These are phyloP conservation scores for Capniomyces stellatus DNA, from an alignment of 371 early-diverging fungal genomes.

Conservation along the genomic window DNA sequence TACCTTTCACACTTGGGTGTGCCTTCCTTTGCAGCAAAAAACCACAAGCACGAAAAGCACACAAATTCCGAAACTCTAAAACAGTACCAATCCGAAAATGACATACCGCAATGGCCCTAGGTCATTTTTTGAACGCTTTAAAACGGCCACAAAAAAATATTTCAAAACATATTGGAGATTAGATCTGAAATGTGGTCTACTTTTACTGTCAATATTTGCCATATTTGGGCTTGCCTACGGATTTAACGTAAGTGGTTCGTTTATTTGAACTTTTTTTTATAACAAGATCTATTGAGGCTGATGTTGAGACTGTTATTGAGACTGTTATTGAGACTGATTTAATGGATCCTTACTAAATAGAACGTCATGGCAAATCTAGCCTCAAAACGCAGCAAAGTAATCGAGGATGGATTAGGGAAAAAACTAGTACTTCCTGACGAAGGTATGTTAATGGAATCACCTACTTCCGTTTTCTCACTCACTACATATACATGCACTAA, in stretches of 20 bases:
- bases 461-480: neutral
- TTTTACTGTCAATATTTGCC: slow-evolving; percentile 5
- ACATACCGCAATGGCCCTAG: too few species aligned
- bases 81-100: too few species aligned
- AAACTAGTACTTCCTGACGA: slow-evolving; percentile 27
- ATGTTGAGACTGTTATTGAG: neutral
- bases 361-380: slow-evolving; percentile 40
- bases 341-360: slow-evolving; percentile 23
- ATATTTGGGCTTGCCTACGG: slow-evolving; percentile 12
- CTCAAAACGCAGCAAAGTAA: slow-evolving; percentile 30
- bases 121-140: too few species aligned
- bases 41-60: too few species aligned
- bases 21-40: too few species aligned
- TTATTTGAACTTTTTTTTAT: neutral
- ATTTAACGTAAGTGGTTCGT: slow-evolving; percentile 1
- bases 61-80: too few species aligned
- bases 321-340: too few species aligned
- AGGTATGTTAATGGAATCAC: slow-evolving; percentile 4
- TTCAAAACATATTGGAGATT: slow-evolving; percentile 25
- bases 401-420: slow-evolving; percentile 19
- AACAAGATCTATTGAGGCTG: neutral
- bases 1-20: too few species aligned
- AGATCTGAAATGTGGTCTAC: slow-evolving; percentile 13
- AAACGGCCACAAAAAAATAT: too few species aligned
- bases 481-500: neutral